Evolutionary conservation across 768 basidiomycete species (phyloP).

Genomic region (Tricholoma hemisulphureum): DNA sequence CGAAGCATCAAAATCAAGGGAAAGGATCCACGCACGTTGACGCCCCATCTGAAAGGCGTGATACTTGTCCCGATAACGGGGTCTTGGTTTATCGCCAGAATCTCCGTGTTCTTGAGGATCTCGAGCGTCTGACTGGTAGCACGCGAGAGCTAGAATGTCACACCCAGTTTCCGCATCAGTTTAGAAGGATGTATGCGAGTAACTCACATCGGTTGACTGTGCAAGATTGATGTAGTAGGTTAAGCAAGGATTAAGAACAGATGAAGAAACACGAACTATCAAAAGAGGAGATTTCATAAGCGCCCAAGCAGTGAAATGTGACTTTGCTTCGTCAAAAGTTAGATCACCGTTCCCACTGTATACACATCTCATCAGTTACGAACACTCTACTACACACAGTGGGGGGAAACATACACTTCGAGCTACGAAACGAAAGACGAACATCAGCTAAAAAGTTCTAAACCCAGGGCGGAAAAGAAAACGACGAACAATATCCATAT

Average conservation of each 20-base stretch:
- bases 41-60: constrained; percentile 67
- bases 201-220: constrained; percentile 11
- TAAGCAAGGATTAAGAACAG: not conserved
- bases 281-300: constrained; percentile 64
- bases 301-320: constrained; percentile 74
- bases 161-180: not conserved
- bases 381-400: not conserved
- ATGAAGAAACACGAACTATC: constrained; percentile 19
- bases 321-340: constrained; percentile 60
- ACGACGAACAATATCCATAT: constrained; percentile 59
- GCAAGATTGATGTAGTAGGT: not conserved
- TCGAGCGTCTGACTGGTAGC: constrained; percentile 50
- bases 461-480: not conserved
- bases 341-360: constrained; percentile 67
- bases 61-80: constrained; percentile 58
- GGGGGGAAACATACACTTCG: constrained; percentile 43
- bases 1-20: not conserved
- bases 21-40: constrained; percentile 44
- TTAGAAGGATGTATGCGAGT: not conserved
- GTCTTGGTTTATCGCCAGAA: constrained; percentile 70
- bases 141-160: constrained; percentile 33
- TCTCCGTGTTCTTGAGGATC: constrained; percentile 62
- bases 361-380: not conserved
- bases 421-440: constrained; percentile 33
- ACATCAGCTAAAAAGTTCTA: not conserved